These are phyloP conservation scores for Populus hybrid DNA, from an alignment of 441 rosid species.

Conservation along the genomic window DNA sequence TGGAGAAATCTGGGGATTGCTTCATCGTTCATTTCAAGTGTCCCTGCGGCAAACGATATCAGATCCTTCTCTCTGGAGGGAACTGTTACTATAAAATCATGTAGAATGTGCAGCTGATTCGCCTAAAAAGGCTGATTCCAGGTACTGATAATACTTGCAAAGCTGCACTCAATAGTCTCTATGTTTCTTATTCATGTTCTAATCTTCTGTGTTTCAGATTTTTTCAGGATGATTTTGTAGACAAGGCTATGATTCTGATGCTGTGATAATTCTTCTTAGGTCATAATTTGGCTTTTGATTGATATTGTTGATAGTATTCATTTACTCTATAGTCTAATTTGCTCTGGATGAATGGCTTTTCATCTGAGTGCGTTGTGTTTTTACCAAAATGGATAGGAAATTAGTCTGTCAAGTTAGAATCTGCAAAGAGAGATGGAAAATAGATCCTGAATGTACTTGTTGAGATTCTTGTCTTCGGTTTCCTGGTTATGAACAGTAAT, in stretches of 20 bases:
- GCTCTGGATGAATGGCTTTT: not conserved
- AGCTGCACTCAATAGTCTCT: not conserved
- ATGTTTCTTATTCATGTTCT: not conserved
- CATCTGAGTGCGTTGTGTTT: not conserved
- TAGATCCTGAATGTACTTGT: not conserved
- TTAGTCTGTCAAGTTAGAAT: not conserved
- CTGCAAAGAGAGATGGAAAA: not conserved
- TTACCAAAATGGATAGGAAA: not conserved
- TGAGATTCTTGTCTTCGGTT: not conserved
- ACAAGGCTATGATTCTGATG: not conserved
- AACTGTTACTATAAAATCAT: conserved; percentile 54
- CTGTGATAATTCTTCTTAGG: not conserved
- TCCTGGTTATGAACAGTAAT: not conserved
- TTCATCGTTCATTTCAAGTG: conserved; percentile 38
- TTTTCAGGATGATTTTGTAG: not conserved
- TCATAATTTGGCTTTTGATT: not conserved
- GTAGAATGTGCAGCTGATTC: conserved; percentile 14
- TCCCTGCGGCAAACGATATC: conserved; percentile 45
- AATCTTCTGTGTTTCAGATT: not conserved
- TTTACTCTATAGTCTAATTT: not conserved
- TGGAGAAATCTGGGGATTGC: conserved; percentile 42
- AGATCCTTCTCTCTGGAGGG: conserved; percentile 37
- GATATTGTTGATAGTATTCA: not conserved
- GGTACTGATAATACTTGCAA: not conserved
- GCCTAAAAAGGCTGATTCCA: not conserved